Conservation (phyloP, 768 basidiomycete genomes). For the Chlorophyllum brunneum region DNA sequence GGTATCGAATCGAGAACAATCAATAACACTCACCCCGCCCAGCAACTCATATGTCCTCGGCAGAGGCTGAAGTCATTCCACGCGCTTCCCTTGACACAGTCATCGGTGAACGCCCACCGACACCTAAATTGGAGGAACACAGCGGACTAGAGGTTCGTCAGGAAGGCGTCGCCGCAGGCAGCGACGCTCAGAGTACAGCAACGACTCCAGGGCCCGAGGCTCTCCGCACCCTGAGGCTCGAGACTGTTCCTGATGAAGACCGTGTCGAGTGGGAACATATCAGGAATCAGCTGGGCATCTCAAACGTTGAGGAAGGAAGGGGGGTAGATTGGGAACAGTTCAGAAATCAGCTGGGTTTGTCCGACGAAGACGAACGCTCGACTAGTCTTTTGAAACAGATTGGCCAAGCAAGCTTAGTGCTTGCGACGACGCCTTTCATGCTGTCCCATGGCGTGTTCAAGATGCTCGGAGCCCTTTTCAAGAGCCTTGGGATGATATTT, state of each 20-base stretch:
- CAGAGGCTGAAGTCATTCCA: background rate
- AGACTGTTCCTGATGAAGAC: background rate
- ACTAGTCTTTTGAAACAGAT: no score
- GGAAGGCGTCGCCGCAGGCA: background rate
- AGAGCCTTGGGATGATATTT: slow-evolving; percentile 3
- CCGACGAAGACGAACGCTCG: no score
- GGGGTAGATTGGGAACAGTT: background rate
- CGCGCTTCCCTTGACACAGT: slow-evolving; percentile 3
- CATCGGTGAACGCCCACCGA: background rate
- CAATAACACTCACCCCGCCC: no score
- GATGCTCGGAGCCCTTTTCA: background rate
- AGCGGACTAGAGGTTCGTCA: background rate
- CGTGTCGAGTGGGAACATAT: slow-evolving; percentile 6
- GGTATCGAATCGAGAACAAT: no score
- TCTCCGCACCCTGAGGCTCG: background rate
- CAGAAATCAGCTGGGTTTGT: no score
- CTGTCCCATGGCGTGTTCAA: slow-evolving; percentile 4
- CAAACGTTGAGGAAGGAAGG: background rate
- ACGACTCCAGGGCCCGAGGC: background rate
- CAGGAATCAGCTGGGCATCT: slow-evolving; percentile 3
- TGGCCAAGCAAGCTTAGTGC: no score
- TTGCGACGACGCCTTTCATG: slow-evolving; percentile 7
- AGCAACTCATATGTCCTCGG: background rate
- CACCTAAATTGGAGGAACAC: background rate
- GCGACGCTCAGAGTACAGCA: background rate